Evolutionary conservation across 2,329 filamentous ascomycete genomes (phyloP).

Genomic region (Penicillium digitatum): DNA sequence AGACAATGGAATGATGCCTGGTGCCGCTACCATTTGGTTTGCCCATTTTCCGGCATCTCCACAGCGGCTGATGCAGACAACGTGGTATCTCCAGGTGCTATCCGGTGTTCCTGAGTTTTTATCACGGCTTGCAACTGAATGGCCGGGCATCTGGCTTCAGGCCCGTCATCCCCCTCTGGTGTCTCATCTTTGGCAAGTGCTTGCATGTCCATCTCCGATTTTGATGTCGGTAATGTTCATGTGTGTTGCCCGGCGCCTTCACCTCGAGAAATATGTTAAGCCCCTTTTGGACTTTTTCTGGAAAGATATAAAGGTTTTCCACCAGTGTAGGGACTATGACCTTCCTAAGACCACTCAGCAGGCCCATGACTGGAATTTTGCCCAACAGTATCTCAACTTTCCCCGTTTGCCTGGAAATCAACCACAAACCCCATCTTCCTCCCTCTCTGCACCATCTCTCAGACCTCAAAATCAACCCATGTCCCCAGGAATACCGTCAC

Average conservation of each 20-base stretch:
- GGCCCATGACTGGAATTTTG: not conserved
- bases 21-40: not conserved
- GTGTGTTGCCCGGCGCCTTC: not conserved
- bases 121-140: constrained; percentile 44
- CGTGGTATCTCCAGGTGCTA: constrained; percentile 33
- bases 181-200: not conserved
- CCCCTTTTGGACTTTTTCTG: not conserved
- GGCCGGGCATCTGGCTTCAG: constrained; percentile 28
- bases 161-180: not conserved
- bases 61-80: constrained; percentile 23
- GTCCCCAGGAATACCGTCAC: not conserved
- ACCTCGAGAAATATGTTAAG: not conserved
- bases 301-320: not conserved
- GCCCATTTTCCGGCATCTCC: constrained; percentile 42
- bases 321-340: not conserved
- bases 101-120: constrained; percentile 46
- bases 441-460: not conserved
- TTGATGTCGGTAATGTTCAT: constrained; percentile 8
- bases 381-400: not conserved
- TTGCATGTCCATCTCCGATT: not conserved
- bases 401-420: not conserved
- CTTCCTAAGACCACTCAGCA: not conserved
- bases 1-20: constrained; percentile 4
- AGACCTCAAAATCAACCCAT: not conserved
- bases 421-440: not conserved